Base-by-base conservation (phyloP, 169 alveolate genomes). In the Condylostoma magnum region DNA sequence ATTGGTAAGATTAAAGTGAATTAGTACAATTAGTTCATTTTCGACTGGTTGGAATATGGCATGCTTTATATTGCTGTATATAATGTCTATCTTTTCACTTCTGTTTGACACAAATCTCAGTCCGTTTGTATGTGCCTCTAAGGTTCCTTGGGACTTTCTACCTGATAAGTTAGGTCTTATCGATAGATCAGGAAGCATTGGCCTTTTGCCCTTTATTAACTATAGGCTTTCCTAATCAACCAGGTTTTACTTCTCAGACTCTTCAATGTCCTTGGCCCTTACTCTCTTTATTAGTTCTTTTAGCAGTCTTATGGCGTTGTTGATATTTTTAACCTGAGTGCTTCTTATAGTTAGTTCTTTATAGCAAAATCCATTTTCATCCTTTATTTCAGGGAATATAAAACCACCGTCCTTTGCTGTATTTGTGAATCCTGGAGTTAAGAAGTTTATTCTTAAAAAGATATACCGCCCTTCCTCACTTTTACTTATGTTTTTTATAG, bases 21-120 rank as follows among this genome's bases (percentile, higher is more conserved):
- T 77, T 63, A 98, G 78, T 15, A 96, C 98, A 30, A 96, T 95
- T 30, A 96, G 80, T 71, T 98, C 99, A 47, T 96, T 93, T 70
- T 95, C 98, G 57, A 98, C 96, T 0, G 99, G 99, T 85, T 98
- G 98, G 87, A 96, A 95, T 68, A 98, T 93, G 2, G 98, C 98
- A 73, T 97, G 98, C 46, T 95, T 95, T 34, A 98, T 93, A 72
- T 97, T 97, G 20, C 94, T 75, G 77, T 95, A 98, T 36, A 94
- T 85, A 30, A 97, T 94, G 70, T 97, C 99, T 3, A 97, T 77
- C 53, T 75, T 89, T 38, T 84, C 88, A 4, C 87, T 93, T 63
- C 85, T 84, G 65, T 73, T 55, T 36, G 95, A 84, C 12, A 69
- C 76, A 48, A 87, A 91, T 79, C 99, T 86, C 48, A 98, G 76